Base-by-base conservation (phyloP, 192 early-diverging fungal species). In the Coemansia sp. region DNA sequence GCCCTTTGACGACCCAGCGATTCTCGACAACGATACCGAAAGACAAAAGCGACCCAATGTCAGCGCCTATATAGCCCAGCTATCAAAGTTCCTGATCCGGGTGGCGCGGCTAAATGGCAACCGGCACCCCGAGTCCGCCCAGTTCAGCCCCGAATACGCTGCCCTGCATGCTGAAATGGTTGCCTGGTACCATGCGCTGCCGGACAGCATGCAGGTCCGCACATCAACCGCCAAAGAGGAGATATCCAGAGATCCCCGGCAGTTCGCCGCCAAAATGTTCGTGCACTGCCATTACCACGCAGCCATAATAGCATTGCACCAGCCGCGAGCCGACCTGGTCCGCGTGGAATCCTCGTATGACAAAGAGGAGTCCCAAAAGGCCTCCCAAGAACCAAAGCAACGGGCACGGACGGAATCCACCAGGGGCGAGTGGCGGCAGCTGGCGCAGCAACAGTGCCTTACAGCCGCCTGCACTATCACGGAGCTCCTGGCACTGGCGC, bases 71-170 rank as follows among this genome's bases (percentile, higher is more conserved):
- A 68, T 71, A 9, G 59, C 69, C 40, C 69, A 72, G 53, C 75
- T 78, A 10, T 45, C 75, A 5, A 55, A 72, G 55, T 69, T 78
- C 8, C 54, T 78, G 35, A 51, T 78, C 2, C 68, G 75, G 12
- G 75, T 78, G n/a, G 68, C 75, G 9, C 63, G 69, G 43, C 63
- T 78, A 9, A 78, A 78, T 46, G 75, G 75, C 44, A 78, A 78
- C 51, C 52, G 75, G 26, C 75, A 78, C 31, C 75, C 75, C 6
- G 75, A 78, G 60, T 64, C 69, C 14, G 75, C 75, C 49, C 68
- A 71, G 60, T 78, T 78, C 53, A 72, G 69, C 30, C 68, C 68
- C 23, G 64, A 78, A 30, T 78, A 71, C 35, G 75, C 69, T 5
- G 48, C 75, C 0, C 26, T 78, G 47, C 75, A 78, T 31, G 36